Evolutionary conservation across 2,329 filamentous ascomycete genomes (phyloP).

Genomic region (Epichloe aotearoae): DNA sequence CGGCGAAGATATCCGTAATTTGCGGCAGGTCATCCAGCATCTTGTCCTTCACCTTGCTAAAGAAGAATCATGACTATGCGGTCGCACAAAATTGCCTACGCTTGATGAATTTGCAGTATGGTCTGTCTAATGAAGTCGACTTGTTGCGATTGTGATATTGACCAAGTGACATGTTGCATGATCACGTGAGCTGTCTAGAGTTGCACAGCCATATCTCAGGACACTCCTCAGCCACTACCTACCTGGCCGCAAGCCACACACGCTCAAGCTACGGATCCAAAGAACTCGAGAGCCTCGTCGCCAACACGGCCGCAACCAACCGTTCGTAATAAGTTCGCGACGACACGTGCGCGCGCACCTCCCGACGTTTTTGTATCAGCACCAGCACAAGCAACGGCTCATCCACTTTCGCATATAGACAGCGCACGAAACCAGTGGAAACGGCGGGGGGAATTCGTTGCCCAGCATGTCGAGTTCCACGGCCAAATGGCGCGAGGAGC

Average conservation of each 20-base stretch:
- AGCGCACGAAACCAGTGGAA: not conserved
- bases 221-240: not conserved
- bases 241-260: not conserved
- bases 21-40: not conserved
- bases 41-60: not conserved
- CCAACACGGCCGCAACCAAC: too few species aligned
- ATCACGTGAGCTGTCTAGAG: not conserved
- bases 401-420: not conserved
- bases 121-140: too few species aligned
- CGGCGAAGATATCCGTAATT: not conserved
- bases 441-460: slow-evolving; percentile 3
- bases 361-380: not conserved
- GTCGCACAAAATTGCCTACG: not conserved
- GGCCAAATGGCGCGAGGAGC: slow-evolving; percentile 51
- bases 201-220: not conserved
- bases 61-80: not conserved
- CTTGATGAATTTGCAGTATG: not conserved
- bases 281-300: too few species aligned
- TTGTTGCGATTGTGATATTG: not conserved
- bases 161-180: not conserved
- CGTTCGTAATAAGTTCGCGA: not conserved
- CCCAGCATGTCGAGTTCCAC: slow-evolving; percentile 39
- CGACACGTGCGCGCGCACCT: not conserved
- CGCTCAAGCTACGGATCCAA: not conserved
- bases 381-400: not conserved